phyloP scores from a whole-genome alignment of 306 rosid species.

The Vachellia pachyceras region DNA sequence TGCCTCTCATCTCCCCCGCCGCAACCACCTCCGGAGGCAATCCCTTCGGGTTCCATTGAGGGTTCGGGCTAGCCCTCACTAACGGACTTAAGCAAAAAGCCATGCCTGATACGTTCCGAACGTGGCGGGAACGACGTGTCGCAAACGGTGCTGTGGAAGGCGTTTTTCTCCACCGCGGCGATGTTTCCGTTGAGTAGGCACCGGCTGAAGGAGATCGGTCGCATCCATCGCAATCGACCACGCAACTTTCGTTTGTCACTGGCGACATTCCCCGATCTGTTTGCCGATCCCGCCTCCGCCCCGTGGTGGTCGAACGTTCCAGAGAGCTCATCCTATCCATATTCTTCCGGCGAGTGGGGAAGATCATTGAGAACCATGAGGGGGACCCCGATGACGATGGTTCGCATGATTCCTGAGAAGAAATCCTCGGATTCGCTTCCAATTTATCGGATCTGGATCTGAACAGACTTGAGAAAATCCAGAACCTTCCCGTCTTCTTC shows the following conservation, averaged over 20 bases:
- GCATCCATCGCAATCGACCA: slow-evolving; percentile 44
- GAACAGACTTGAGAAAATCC: slow-evolving; percentile 51
- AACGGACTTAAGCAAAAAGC: slow-evolving; percentile 88
- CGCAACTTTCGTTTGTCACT: slow-evolving; percentile 43
- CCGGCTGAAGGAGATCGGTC: slow-evolving; percentile 66
- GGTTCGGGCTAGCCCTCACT: slow-evolving; percentile 82
- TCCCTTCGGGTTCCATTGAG: slow-evolving; percentile 69
- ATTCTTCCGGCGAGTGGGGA: slow-evolving; percentile 49
- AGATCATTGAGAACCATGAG: slow-evolving; percentile 72
- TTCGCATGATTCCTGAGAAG: slow-evolving; percentile 41
- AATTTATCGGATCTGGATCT: slow-evolving; percentile 67
- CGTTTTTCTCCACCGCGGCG: slow-evolving; percentile 65
- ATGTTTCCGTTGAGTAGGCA: slow-evolving; percentile 60
- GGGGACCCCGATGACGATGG: slow-evolving; percentile 53
- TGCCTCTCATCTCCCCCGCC: slow-evolving; percentile 54
- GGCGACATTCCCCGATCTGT: slow-evolving; percentile 97
- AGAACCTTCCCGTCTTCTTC: slow-evolving; percentile 62
- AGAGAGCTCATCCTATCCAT: slow-evolving; percentile 20
- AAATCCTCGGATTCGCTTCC: slow-evolving; percentile 49
- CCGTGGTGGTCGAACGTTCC: slow-evolving; percentile 28
- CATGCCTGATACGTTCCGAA: slow-evolving; percentile 61
- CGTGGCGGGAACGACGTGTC: slow-evolving; percentile 55
- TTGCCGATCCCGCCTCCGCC: slow-evolving; percentile 37
- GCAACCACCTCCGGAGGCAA: slow-evolving; percentile 54
- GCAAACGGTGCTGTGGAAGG: slow-evolving; percentile 53